phyloP scores from a whole-genome alignment of 1,139 yeast genomes.

The Hyphopichia khmerensis region DNA sequence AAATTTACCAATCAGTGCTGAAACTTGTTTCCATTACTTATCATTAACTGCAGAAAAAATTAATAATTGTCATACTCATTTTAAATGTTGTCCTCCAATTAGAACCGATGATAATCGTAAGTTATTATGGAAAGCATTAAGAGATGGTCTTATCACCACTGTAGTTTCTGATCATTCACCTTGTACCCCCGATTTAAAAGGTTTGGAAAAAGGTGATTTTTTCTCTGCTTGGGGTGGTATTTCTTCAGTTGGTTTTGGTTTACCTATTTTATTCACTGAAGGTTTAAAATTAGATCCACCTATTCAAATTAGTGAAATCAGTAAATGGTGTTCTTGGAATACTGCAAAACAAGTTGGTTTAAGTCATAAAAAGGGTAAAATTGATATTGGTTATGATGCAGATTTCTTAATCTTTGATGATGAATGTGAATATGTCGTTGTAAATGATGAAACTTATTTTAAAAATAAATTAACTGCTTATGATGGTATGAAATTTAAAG shows the following conservation, averaged over 20 bases:
- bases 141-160: slow-evolving; percentile 66
- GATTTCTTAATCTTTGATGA: slow-evolving; percentile 84
- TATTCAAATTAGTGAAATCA: slow-evolving; percentile 59
- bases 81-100: slow-evolving; percentile 95
- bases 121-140: slow-evolving; percentile 74
- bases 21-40: slow-evolving; percentile 91
- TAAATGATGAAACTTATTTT: slow-evolving; percentile 62
- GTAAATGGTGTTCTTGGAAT: slow-evolving; percentile 75
- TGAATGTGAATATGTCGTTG: slow-evolving; percentile 50
- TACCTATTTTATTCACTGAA: slow-evolving; percentile 77
- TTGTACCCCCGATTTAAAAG: slow-evolving; percentile 87
- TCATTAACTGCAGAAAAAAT: slow-evolving; percentile 75
- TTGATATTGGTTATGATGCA: slow-evolving; percentile 78
- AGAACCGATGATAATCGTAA: slow-evolving; percentile 69
- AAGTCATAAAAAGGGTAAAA: slow-evolving; percentile 66
- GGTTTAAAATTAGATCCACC: slow-evolving; percentile 57
- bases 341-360: slow-evolving; percentile 88
- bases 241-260: slow-evolving; percentile 86
- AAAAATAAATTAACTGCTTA: slow-evolving; percentile 89
- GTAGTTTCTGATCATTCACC: slow-evolving; percentile 96
- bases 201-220: slow-evolving; percentile 80
- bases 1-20: slow-evolving; percentile 69
- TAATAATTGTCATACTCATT: slow-evolving; percentile 73
- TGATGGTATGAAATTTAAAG: slow-evolving; percentile 64
- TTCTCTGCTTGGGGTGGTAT: slow-evolving; percentile 98